Percentiles rank a stretch among this genome's conserved stretches.
phyloP scores from a whole-genome alignment of 2,329 filamentous ascomycete species.

The Chrysosporium keratinophilum region DNA sequence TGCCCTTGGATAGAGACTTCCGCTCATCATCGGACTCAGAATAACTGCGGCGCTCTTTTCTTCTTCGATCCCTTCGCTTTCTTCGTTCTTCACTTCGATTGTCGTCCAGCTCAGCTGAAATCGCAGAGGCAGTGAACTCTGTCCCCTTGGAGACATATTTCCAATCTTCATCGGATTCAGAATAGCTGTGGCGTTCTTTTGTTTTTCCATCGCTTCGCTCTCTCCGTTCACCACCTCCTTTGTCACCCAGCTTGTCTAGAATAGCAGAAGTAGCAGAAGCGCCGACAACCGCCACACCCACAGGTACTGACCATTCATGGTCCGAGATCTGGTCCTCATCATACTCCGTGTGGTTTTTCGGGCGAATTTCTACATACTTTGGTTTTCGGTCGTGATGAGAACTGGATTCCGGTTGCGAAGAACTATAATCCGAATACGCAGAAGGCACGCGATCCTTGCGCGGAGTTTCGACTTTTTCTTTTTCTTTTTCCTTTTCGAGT shows the following conservation, averaged over 20 bases:
- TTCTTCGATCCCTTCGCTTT: slow-evolving; percentile 18
- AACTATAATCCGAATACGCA: neutral
- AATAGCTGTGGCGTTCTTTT: neutral
- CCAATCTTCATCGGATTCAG: neutral
- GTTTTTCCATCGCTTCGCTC: slow-evolving; percentile 21
- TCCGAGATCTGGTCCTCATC: neutral
- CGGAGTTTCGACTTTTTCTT: slow-evolving; percentile 6
- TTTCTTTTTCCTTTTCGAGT: slow-evolving; percentile 17
- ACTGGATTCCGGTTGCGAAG: neutral
- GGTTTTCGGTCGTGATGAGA: neutral
- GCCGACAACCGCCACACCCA: slow-evolving; percentile 40
- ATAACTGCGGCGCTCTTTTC: neutral
- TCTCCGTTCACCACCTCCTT: slow-evolving; percentile 27
- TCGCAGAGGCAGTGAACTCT: slow-evolving; percentile 14
- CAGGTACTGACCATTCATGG: slow-evolving; percentile 18
- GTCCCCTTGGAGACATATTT: neutral
- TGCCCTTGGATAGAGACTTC: neutral
- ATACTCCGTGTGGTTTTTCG: slow-evolving; percentile 1
- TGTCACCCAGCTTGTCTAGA: slow-evolving; percentile 23
- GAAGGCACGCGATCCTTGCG: slow-evolving; percentile 11
- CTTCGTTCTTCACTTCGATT: slow-evolving; percentile 25
- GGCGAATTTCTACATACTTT: slow-evolving; percentile 8
- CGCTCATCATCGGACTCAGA: neutral
- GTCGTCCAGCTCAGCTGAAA: slow-evolving; percentile 23
- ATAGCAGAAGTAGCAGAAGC: slow-evolving; percentile 27